Evolutionary conservation across 1,284 basidiomycete species (phyloP), one percentile per base, ranked within the genome.

Genomic region (Trichosporon sp.): DNA sequence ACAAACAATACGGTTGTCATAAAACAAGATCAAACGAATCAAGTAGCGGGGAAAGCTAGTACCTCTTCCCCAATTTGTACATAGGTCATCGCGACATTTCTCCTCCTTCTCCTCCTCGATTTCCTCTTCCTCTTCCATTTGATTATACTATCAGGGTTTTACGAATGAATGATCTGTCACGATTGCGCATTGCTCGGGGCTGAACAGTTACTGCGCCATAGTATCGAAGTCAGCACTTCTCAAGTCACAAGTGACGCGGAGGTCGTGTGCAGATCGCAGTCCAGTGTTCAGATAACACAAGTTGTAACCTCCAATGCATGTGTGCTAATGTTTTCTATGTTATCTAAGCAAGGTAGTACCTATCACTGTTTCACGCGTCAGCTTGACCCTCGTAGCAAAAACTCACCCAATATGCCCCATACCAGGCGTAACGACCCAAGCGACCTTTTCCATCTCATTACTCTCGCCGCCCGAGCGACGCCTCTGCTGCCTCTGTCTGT

Each of bases 351-450:
- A 68, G 64, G 46, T 68, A 68, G 58, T 68, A 68, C 23, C 66
- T 32, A 21, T 68, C 66, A 6, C 61, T 62, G 56, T 21, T 4
- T 29, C 23, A 29, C 25, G 14, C 23, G 14, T 27, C 13, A 21
- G 4, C 9, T 27, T 10, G 49, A 21, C 49, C 49, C 8, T 13
- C 27, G 6, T 33, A 14, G 57, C 13, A 23, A 14, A 3, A 27
- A 65, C 72, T 46, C 21, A 71, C 72, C 77, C 77, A 40, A 79
- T 76, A 68, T 79, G 77, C 11, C 77, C 77, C 75, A 79, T 78
- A 69, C 78, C 78, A 27, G 78, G 78, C 9, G 67, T 66, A 10
- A 80, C 72, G 19, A 80, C 75, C 78, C 78, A 80, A 23, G 74
- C 78, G n/a, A 76, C 62, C 68, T 78, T 78, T 65, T 74, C 72